Conservation (phyloP, 176 grass and related monocot species). For the Otatea glauca region DNA sequence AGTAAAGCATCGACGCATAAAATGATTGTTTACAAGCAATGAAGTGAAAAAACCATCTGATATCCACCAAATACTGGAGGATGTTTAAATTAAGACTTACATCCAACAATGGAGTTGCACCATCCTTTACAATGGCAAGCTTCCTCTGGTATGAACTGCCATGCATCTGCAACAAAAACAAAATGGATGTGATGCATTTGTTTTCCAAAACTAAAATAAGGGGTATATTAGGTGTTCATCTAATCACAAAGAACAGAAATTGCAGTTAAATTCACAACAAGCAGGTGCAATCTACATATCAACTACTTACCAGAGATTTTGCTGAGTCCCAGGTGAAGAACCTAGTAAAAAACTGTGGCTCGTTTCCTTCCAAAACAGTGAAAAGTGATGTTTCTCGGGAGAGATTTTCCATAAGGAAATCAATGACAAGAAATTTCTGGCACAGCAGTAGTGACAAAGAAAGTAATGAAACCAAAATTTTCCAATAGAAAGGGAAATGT, state of each 20-base stretch:
- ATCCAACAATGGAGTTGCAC: constrained; percentile 53
- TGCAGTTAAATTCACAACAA: constrained; percentile 5
- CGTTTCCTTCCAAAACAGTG: constrained; percentile 73
- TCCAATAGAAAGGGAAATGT: not conserved
- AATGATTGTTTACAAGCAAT: not conserved
- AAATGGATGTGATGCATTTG: constrained; percentile 35
- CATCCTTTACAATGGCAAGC: constrained; percentile 78
- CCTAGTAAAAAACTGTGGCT: constrained; percentile 85
- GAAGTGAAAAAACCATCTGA: not conserved
- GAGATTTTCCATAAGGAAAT: constrained; percentile 90
- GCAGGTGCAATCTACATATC: constrained; percentile 8
- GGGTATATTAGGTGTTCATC: not conserved
- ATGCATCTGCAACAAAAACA: constrained; percentile 76
- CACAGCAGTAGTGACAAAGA: constrained; percentile 27
- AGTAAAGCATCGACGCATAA: not conserved
- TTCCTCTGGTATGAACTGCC: constrained; percentile 97
- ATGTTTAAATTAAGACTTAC: constrained; percentile 52
- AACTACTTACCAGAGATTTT: constrained; percentile 77
- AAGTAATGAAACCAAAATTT: constrained; percentile 13
- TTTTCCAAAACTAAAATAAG: constrained; percentile 1
- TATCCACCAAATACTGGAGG: constrained; percentile 1
- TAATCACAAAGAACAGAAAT: constrained; percentile 7
- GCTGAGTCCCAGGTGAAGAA: constrained; percentile 91
- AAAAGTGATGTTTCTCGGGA: constrained; percentile 81
- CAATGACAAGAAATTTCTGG: constrained; percentile 85